A percentile compares a stretch with the other conserved stretches of the same genome.
phyloP scores from a whole-genome alignment of 208 protist species.

The Acanthamoeba healyi region DNA sequence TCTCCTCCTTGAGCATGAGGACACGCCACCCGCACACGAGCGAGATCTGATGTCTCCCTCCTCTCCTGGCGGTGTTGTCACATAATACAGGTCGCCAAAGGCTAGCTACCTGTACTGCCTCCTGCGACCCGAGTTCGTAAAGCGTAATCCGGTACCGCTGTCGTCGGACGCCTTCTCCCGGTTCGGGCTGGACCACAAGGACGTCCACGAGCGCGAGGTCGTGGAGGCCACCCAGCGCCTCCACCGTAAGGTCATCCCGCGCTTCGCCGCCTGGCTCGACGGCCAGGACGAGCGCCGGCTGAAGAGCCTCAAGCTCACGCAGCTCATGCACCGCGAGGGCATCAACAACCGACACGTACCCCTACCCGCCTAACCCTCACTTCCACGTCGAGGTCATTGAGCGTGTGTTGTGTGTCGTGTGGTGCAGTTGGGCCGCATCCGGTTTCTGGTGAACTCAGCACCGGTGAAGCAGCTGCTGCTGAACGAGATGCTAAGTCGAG shows the following conservation, averaged over 20 bases:
- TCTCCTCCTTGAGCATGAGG: not conserved
- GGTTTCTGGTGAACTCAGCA: not conserved
- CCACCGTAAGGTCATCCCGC: conserved; percentile 46
- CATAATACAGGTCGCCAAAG: not conserved
- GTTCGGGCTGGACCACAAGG: conserved; percentile 37
- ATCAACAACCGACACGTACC: conserved; percentile 55
- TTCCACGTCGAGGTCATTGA: not conserved
- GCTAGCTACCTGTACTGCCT: conserved; percentile 60
- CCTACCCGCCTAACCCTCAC: not conserved
- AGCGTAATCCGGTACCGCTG: conserved; percentile 13
- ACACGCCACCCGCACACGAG: not conserved
- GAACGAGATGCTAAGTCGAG: conserved; percentile 61
- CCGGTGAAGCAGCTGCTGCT: conserved; percentile 56
- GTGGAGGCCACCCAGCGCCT: conserved; percentile 60
- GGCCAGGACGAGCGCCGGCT: not conserved
- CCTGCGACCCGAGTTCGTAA: conserved; percentile 39
- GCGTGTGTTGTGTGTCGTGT: not conserved
- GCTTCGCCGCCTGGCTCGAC: conserved; percentile 30
- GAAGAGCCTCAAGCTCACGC: conserved; percentile 11
- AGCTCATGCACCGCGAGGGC: conserved; percentile 27
- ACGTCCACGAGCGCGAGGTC: conserved; percentile 40
- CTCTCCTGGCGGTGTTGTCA: not conserved
- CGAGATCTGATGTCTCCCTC: too few species aligned
- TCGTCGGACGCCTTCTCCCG: conserved; percentile 47
- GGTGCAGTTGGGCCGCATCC: not conserved